Percentiles rank a stretch among this genome's conserved stretches.
Conservation (phyloP, 164 flowering plant genomes). For the Magnolia kwangsiensis region DNA sequence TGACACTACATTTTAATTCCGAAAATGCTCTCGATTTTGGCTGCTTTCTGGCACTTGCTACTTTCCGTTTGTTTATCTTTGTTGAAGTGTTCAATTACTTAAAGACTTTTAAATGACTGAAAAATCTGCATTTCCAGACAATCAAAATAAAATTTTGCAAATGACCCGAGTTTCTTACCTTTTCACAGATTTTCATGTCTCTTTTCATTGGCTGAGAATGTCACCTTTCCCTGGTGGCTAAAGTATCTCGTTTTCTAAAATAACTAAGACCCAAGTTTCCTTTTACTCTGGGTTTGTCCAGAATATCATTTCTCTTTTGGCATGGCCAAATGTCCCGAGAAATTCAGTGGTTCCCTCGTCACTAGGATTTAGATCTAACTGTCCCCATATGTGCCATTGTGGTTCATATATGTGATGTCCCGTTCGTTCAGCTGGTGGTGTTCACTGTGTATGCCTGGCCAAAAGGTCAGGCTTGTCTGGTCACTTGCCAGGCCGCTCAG, state of each 20-base stretch:
- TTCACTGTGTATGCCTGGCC: background rate
- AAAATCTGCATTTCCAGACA: too few species aligned
- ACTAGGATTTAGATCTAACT: background rate
- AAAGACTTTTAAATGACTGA: too few species aligned
- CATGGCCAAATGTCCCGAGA: background rate
- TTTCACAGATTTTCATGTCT: too few species aligned
- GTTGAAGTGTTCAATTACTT: too few species aligned
- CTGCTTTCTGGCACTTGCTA: background rate
- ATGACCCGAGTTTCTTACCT: too few species aligned
- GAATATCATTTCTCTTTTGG: background rate
- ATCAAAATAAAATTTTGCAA: too few species aligned
- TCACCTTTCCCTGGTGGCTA: background rate
- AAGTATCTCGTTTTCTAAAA: too few species aligned
- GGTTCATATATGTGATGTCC: background rate
- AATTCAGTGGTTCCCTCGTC: background rate
- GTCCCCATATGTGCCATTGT: background rate
- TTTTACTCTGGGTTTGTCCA: background rate
- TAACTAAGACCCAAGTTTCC: too few species aligned
- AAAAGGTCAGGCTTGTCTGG: too few species aligned
- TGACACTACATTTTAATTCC: background rate
- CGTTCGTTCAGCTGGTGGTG: background rate
- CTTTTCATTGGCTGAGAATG: too few species aligned
- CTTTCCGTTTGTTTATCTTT: background rate
- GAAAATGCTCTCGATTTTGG: background rate
- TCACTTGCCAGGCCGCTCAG: too few species aligned